Percentiles rank a stretch among this genome's conserved stretches.
Evolutionary conservation across 257 asterid species (phyloP).

Genomic region (Gynochthodes officinalis): DNA sequence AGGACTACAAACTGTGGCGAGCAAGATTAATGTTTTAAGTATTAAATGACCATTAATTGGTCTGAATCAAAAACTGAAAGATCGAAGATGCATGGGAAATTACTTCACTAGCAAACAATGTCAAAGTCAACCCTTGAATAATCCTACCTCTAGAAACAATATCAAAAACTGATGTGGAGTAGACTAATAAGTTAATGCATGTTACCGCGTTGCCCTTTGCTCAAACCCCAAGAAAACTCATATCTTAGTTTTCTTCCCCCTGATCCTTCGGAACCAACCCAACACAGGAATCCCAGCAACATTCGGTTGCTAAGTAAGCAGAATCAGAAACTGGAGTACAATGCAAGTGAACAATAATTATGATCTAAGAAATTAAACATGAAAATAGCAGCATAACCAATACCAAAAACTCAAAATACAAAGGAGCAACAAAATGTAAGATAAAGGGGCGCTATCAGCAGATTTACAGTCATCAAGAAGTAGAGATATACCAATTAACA

Average conservation of each 20-base stretch:
- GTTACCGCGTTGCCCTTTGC: neutral
- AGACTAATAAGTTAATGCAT: slow-evolving; percentile 5
- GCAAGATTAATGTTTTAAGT: neutral
- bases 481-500: neutral
- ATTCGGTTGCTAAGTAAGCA: neutral
- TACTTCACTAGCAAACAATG: slow-evolving; percentile 10
- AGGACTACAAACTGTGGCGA: neutral
- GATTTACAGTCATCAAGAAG: neutral
- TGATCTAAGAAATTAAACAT: neutral
- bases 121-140: slow-evolving; percentile 9
- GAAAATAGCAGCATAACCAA: neutral
- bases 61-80: slow-evolving; percentile 20
- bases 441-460: neutral
- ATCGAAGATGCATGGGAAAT: slow-evolving; percentile 8
- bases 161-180: slow-evolving; percentile 7
- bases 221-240: neutral
- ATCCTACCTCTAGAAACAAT: slow-evolving; percentile 12
- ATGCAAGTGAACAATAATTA: neutral
- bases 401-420: neutral
- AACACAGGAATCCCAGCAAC: neutral
- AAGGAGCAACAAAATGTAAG: neutral
- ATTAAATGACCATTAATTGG: slow-evolving; percentile 10
- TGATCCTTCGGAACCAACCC: neutral
- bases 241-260: neutral
- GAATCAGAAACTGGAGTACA: neutral